Evolutionary conservation across 2,329 filamentous ascomycete genomes (phyloP), one percentile per base, ranked within the genome.

Genomic region (Penicillium sp.): DNA sequence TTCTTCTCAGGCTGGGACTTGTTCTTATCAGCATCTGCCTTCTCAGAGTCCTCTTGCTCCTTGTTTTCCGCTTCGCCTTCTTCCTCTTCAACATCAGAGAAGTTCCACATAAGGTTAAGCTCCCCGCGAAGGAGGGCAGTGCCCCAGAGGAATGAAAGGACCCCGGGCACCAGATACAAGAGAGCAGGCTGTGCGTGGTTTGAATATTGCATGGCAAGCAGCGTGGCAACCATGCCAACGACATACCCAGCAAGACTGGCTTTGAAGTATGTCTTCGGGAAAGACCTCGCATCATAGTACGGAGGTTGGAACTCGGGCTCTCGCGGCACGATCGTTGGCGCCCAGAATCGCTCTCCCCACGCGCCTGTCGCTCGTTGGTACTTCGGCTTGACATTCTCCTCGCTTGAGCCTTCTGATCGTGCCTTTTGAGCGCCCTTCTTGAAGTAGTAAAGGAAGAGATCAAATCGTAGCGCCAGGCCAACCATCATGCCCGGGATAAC

Each of bases 401-500:
- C 53, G 1, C 38, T 47, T 22, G 54, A 44, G 35, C 54, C 51
- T 54, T 60, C 49, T 42, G 50, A 40, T 42, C 58, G 45, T 44
- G 58, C 52, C 26, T 58, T 57, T 68, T 60, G 56, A 77, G 64
- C 83, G 77, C 64, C 64, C 61, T 87, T 83, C 31, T 76, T 76
- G 28, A 85, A 75, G 63, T 97, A 97, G 71, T 86, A 83, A 44
- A 89, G 76, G 72, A 88, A 93, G 6, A 95, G 76, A 63, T 98
- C 91, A 59, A 95, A 95, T n/a, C 91, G 82, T 20, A 98, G 75
- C 2, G 90, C 88, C 34, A 96, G 78, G 1, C 81, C 88, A 52
- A 97, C 85, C 70, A 96, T 84, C 61, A 97, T 89, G 7, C 91
- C 93, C 0, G 91, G 91, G 3, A 98, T 76, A 1, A 95, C 87